phyloP scores from a whole-genome alignment of 208 protist species.

The Crithidia sp. region DNA sequence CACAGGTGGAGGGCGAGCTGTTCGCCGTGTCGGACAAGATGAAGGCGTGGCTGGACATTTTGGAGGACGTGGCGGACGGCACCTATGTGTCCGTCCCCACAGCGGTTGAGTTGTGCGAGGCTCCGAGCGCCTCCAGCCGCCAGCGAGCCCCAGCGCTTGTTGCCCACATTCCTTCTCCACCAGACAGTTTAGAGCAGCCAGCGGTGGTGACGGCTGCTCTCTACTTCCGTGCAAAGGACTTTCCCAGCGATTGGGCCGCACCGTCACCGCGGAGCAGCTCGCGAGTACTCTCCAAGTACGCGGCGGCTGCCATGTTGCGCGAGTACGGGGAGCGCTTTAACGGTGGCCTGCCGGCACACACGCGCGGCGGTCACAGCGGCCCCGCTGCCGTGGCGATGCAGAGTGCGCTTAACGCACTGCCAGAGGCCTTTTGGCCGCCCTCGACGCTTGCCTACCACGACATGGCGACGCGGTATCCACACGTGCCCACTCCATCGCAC shows the following conservation, averaged over 20 bases:
- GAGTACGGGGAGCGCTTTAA: conserved; percentile 52
- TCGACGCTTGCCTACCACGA: conserved; percentile 33
- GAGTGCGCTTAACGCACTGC: conserved; percentile 32
- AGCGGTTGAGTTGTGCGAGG: conserved; percentile 33
- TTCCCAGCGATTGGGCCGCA: conserved; percentile 50
- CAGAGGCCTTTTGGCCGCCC: conserved; percentile 31
- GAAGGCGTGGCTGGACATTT: conserved; percentile 64
- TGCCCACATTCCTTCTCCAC: background rate
- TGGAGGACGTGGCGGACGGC: conserved; percentile 48
- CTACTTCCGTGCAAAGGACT: conserved; percentile 59
- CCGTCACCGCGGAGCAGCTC: conserved; percentile 35
- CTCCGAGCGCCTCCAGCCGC: conserved; percentile 23
- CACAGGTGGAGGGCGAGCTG: conserved; percentile 66
- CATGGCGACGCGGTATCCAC: background rate
- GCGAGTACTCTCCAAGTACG: conserved; percentile 41
- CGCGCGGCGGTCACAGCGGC: conserved; percentile 10
- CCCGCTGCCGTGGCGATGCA: conserved; percentile 23
- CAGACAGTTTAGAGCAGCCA: background rate
- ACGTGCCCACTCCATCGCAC: conserved; percentile 21
- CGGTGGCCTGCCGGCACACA: conserved; percentile 44
- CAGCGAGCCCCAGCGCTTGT: background rate
- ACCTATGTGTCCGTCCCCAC: conserved; percentile 35
- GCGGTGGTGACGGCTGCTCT: conserved; percentile 30
- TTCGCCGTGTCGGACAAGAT: conserved; percentile 61
- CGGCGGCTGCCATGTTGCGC: conserved; percentile 36